These are phyloP conservation scores for Acanthamoeba lenticulata DNA, from an alignment of 208 protist species.

Conservation along the genomic window DNA sequence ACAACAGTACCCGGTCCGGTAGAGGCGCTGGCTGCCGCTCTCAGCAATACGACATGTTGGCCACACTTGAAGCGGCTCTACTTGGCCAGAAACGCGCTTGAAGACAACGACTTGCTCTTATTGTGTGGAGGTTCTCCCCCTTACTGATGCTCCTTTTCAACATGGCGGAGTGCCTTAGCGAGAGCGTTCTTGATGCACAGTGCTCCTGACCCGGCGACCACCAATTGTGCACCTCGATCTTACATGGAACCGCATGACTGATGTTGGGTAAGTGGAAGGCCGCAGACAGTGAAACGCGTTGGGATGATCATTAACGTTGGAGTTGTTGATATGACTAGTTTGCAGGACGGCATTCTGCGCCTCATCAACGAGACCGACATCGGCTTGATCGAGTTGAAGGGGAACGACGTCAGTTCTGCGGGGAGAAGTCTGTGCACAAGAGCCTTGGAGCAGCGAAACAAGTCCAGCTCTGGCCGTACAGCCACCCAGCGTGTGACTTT, in stretches of 20 bases:
- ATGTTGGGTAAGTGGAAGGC: background rate
- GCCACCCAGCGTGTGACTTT: too few species aligned
- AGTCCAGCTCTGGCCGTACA: too few species aligned
- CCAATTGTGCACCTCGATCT: background rate
- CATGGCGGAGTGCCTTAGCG: background rate
- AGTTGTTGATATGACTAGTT: too few species aligned
- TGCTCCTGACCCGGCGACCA: background rate
- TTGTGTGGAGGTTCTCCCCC: background rate
- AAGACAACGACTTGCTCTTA: background rate
- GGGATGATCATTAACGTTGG: too few species aligned
- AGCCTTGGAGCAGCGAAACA: too few species aligned
- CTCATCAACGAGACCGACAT: too few species aligned
- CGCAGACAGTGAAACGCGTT: too few species aligned
- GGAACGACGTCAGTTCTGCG: too few species aligned
- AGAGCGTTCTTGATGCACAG: too few species aligned
- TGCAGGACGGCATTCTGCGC: too few species aligned
- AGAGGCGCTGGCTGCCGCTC: background rate
- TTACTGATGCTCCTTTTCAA: background rate
- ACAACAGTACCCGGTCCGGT: background rate
- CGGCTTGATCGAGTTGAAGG: too few species aligned
- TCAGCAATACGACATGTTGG: background rate
- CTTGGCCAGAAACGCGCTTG: background rate
- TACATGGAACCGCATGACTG: background rate
- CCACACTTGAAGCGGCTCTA: background rate
- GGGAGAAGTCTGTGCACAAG: too few species aligned